Conservation (phyloP, 2,329 filamentous ascomycete genomes). For the Paracoccidioides brasiliensis region DNA sequence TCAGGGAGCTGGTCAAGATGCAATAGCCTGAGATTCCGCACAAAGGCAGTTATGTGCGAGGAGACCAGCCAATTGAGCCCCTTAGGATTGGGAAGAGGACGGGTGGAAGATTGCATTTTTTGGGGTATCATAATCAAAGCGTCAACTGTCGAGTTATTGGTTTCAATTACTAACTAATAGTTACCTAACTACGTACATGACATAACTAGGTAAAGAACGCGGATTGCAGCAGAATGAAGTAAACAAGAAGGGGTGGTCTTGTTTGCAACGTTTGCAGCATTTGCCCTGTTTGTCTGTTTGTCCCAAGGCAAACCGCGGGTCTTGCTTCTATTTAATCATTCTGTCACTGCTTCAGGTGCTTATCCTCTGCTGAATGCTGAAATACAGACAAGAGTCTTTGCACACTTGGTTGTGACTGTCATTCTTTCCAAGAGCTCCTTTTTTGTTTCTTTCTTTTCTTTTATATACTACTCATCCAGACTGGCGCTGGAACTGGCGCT, state of each 20-base stretch:
- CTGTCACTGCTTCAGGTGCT: not conserved
- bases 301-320: not conserved
- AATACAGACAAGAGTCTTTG: no score
- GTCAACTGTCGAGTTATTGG: conserved; percentile 1
- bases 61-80: conserved; percentile 29
- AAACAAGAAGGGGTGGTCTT: conserved; percentile 16
- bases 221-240: conserved; percentile 1
- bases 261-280: conserved; percentile 7
- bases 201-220: no score
- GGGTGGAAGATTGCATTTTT: conserved; percentile 22
- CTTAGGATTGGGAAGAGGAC: conserved; percentile 17
- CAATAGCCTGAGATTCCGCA: conserved; percentile 72
- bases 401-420: not conserved
- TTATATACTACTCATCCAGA: not conserved
- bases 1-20: conserved; percentile 62
- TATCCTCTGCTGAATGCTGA: not conserved
- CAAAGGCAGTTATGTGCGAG: conserved; percentile 52
- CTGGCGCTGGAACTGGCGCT: not conserved
- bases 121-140: not conserved
- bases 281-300: not conserved
- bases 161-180: not conserved
- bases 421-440: not conserved
- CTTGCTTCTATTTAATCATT: not conserved
- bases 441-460: no score
- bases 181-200: not conserved